Evolutionary conservation across 768 basidiomycete genomes (phyloP), one percentile per base, ranked within the genome.

Genomic region (Leccinum boreale): DNA sequence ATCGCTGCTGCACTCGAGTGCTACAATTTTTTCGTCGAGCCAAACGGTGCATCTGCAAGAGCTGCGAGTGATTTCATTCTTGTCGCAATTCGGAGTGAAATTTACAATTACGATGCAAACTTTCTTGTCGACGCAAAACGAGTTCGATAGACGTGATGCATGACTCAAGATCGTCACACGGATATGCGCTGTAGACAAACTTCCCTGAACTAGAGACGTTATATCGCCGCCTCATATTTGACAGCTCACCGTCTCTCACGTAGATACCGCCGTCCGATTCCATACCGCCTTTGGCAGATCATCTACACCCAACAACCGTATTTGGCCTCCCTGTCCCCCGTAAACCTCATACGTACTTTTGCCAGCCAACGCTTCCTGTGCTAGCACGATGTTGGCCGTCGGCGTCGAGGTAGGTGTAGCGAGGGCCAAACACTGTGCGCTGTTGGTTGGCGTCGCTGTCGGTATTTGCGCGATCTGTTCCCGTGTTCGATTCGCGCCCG

Each of bases 381-480:
- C 63, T 8, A 60, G 47, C n/a, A 58, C 58, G 12, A 68, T 60
- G 0, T 9, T 63, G 7, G 59, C 60, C 1, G 57, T 56, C 29
- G 68, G 72, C 6, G 70, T 73, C 11, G 72, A 64, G n/a, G 68
- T 72, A 4, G 70, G 70, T 10, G 50, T 14, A 12, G 45, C 58
- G 21, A 73, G 56, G 33, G 66, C 60, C 50, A 72, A 53, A 23
- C 68, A 72, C 24, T 68, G 64, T 0, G 58, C 64, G 26, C 62
- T 66, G 23, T 65, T 61, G 9, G 67, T 68, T 1, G 70, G 70
- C 2, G 67, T 73, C 12, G 70, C 52, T 42, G 44, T 56, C 4
- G 71, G 71, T 15, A 31, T 70, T 46, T 72, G 72, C 21, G 61
- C 61, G n/a, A 72, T 67, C 36, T 73, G 68, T 5, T 60, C 31